Evolutionary conservation across 1,284 basidiomycete species (phyloP).

Genomic region (Exsudoporus floridanus): DNA sequence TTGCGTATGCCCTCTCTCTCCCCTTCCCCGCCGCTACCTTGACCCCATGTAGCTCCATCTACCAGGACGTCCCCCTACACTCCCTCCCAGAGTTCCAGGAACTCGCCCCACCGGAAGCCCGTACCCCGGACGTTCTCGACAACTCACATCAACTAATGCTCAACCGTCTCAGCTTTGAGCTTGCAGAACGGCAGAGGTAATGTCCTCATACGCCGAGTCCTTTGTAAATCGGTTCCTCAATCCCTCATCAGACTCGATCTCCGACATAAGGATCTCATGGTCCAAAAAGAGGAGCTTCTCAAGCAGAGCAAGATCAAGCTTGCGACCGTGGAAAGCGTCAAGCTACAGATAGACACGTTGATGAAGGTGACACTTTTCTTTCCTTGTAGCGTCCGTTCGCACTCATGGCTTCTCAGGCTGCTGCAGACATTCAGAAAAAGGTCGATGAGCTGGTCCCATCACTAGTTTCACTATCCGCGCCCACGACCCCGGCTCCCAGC

Average conservation of each 20-base stretch:
- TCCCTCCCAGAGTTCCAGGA: slow-evolving; percentile 60
- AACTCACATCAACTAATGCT: slow-evolving; percentile 80
- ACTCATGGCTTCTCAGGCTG: slow-evolving; percentile 46
- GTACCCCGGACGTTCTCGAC: slow-evolving; percentile 54
- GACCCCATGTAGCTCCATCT: slow-evolving; percentile 58
- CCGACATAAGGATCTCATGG: slow-evolving; percentile 59
- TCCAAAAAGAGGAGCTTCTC: slow-evolving; percentile 69
- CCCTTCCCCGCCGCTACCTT: neutral
- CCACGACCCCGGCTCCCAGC: slow-evolving; percentile 23
- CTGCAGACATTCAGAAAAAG: slow-evolving; percentile 69
- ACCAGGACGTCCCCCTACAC: slow-evolving; percentile 77
- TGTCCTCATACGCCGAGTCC: slow-evolving; percentile 6
- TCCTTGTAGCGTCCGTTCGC: slow-evolving; percentile 6
- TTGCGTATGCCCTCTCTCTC: slow-evolving; percentile 57
- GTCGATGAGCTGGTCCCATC: slow-evolving; percentile 65
- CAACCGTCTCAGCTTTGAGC: slow-evolving; percentile 77
- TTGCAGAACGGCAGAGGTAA: slow-evolving; percentile 77
- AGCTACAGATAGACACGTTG: slow-evolving; percentile 67
- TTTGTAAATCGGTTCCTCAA: slow-evolving; percentile 11
- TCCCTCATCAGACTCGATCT: slow-evolving; percentile 55
- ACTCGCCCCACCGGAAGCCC: slow-evolving; percentile 66
- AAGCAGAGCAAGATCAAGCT: slow-evolving; percentile 68
- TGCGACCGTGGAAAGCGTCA: slow-evolving; percentile 69
- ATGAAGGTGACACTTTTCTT: slow-evolving; percentile 54
- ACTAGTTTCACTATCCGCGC: slow-evolving; percentile 28